Conservation (phyloP, 2,329 filamentous ascomycete genomes). For the Dothideomycetes sp. region DNA sequence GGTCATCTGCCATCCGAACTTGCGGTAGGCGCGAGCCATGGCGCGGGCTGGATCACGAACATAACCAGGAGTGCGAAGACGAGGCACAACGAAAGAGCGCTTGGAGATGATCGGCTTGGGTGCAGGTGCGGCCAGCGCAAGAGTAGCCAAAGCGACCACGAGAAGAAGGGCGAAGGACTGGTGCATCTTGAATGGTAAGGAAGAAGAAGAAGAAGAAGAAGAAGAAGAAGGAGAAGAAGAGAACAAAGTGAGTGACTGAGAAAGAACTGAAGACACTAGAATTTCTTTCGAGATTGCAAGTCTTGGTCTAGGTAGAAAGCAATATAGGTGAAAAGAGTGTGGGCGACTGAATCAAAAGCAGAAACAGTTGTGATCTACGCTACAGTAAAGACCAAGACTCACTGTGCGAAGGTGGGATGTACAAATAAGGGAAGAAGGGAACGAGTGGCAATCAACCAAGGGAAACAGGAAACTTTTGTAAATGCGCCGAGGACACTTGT, state of each 20-base stretch:
- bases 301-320: background rate
- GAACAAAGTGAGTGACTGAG: no score
- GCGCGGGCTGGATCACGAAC: constrained; percentile 50
- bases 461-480: no score
- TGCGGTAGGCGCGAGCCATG: constrained; percentile 57
- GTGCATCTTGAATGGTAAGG: constrained; percentile 1
- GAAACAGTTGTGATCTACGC: constrained; percentile 4
- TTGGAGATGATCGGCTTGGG: constrained; percentile 32
- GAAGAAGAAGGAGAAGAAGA: background rate
- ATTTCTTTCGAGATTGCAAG: background rate
- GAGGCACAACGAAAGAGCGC: constrained; percentile 54
- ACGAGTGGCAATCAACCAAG: no score
- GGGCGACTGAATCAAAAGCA: constrained; percentile 6
- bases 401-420: constrained; percentile 1
- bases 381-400: background rate
- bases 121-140: constrained; percentile 39
- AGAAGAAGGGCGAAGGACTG: constrained; percentile 3
- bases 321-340: background rate
- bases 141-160: constrained; percentile 29
- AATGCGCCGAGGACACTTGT: no score
- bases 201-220: background rate
- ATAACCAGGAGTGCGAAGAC: constrained; percentile 47
- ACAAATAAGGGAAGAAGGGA: no score
- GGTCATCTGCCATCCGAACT: constrained; percentile 42
- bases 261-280: no score